These are phyloP conservation scores for Omphalea diandra DNA, from an alignment of 441 rosid species.

Conservation along the genomic window DNA sequence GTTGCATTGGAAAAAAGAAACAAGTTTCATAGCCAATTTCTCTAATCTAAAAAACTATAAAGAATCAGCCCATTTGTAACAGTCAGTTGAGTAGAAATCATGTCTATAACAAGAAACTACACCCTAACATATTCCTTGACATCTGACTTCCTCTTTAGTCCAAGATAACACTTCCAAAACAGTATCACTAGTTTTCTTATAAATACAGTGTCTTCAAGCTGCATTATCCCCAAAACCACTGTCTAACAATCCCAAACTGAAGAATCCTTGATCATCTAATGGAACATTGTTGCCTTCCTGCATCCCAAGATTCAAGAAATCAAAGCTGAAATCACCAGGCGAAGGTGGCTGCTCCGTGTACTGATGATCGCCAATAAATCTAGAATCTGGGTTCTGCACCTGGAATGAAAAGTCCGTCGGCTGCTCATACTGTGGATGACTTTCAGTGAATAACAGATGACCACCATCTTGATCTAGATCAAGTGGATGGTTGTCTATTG, in stretches of 20 bases:
- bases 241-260: conserved; percentile 23
- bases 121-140: not conserved
- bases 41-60: conserved; percentile 25
- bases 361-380: conserved; percentile 22
- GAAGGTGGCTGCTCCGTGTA: conserved; percentile 17
- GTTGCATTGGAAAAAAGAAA: not conserved
- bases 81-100: not conserved
- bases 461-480: conserved; percentile 4
- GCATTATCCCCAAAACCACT: conserved; percentile 10
- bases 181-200: not conserved
- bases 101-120: not conserved
- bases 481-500: conserved; percentile 27
- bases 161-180: not conserved
- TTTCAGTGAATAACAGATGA: not conserved
- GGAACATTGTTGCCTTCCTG: conserved; percentile 22
- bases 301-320: conserved; percentile 21
- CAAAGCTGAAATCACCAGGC: conserved; percentile 28
- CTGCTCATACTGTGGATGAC: conserved; percentile 3
- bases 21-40: conserved; percentile 17
- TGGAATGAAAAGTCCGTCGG: conserved; percentile 18
- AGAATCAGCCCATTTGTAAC: conserved; percentile 16
- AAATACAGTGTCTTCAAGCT: not conserved
- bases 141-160: not conserved
- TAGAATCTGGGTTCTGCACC: conserved; percentile 25
- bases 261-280: conserved; percentile 22